phyloP scores from a whole-genome alignment of 495 filamentous ascomycete species.

The Podospora sp. region DNA sequence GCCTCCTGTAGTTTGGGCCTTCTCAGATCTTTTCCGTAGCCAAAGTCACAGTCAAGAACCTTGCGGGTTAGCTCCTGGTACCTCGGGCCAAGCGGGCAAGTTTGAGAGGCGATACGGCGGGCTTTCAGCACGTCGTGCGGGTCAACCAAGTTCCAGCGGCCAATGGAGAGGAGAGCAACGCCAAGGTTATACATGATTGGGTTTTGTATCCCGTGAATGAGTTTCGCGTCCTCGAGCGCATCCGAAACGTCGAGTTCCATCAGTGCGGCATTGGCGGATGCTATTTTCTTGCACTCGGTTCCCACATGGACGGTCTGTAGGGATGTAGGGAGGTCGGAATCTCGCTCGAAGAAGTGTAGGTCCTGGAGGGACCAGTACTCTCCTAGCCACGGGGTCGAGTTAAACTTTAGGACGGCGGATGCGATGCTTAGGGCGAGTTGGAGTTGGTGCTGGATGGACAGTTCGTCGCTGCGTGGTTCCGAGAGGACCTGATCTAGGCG shows the following conservation, averaged over 20 bases:
- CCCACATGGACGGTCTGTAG: slow-evolving; percentile 28
- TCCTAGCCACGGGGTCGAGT: slow-evolving; percentile 23
- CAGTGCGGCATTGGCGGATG: not conserved
- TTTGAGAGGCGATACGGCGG: slow-evolving; percentile 11
- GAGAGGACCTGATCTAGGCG: slow-evolving; percentile 15
- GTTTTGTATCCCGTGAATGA: slow-evolving; percentile 30
- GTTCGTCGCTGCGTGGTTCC: slow-evolving; percentile 4
- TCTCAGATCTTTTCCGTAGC: slow-evolving; percentile 22
- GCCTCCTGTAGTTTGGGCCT: slow-evolving; percentile 24
- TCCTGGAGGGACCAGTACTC: slow-evolving; percentile 23
- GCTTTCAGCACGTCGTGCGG: slow-evolving; percentile 15
- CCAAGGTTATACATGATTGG: slow-evolving; percentile 31
- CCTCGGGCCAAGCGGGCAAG: slow-evolving; percentile 13
- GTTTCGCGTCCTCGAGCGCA: slow-evolving; percentile 23
- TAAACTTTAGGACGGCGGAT: slow-evolving; percentile 22
- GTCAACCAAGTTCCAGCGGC: slow-evolving; percentile 25
- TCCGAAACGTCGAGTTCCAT: slow-evolving; percentile 9
- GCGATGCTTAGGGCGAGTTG: slow-evolving; percentile 20
- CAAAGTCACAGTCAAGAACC: slow-evolving; percentile 26
- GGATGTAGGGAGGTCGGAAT: slow-evolving; percentile 16
- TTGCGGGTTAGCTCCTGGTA: slow-evolving; percentile 18
- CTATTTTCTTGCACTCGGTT: not conserved
- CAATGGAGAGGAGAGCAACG: slow-evolving; percentile 32
- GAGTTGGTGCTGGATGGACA: slow-evolving; percentile 18
- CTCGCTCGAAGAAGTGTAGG: slow-evolving; percentile 19